Base-by-base conservation (phyloP, 2,329 filamentous ascomycete genomes). In the Fusarium sp. region DNA sequence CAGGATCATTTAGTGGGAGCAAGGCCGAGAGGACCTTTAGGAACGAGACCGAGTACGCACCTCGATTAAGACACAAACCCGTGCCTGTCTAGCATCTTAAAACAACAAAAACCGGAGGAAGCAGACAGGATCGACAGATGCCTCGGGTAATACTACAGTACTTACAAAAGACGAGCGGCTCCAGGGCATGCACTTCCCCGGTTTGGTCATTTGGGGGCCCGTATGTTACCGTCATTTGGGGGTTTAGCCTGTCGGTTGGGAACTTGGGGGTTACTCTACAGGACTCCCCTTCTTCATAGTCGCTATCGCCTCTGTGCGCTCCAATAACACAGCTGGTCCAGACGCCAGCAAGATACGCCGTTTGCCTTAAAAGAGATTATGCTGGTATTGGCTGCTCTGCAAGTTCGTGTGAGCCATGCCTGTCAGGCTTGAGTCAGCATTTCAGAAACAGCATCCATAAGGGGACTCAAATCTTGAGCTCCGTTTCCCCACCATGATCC, bases 401-500 rank as follows among this genome's bases (percentile, higher is more conserved):
- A 62, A 46, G 38, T 65, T 56, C 36, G 44, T 42, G 46, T 56
- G 67, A 68, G 56, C 63, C 58, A 64, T 57, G 57, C 50, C 35
- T 68, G 65, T 56, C 57, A 61, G 44, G 64, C 61, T 71, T 47
- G 64, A 70, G 47, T 66, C 44, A 74, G 70, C 63, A 71, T 71
- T 70, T 63, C 68, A 75, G 52, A 68, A 68, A 63, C 71, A 71
- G 58, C 57, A 67, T 66, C 62, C 67, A 68, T 59, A 66, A 73
- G 61, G 71, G 70, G 70, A 73, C 65, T 61, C 54, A 46, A 70
- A 73, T 73, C 70, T 73, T 58, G 56, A 73, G 58, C 74, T 76
- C 65, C 74, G 65, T 68, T 73, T 74, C 75, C 63, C 75, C 75
- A 76, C 75, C 55, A 62, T 65, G 70, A 58, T 73, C 70, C 63